These are phyloP conservation scores for Picochlorum sp. DNA, from an alignment of 139 green algal genomes.

Conservation along the genomic window DNA sequence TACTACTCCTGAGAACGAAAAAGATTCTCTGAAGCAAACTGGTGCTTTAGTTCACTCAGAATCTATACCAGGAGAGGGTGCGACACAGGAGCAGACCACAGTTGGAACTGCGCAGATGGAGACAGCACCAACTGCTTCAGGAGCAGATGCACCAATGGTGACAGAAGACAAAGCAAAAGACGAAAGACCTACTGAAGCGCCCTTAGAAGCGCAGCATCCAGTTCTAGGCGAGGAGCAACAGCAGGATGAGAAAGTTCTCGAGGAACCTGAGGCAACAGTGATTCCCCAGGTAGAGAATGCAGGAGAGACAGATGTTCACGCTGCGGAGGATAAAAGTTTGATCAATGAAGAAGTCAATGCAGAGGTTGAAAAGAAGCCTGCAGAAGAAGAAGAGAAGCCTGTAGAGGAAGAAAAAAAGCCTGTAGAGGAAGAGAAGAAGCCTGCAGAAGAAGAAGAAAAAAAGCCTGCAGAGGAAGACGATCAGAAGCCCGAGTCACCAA, in stretches of 20 bases:
- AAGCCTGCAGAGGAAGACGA: background rate
- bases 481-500: background rate
- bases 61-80: slow-evolving; percentile 5
- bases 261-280: background rate
- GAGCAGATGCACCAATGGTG: too few species aligned
- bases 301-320: background rate
- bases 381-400: background rate
- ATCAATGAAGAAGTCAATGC: background rate
- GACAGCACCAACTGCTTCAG: too few species aligned
- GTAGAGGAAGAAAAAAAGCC: slow-evolving; percentile 1
- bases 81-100: background rate
- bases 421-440: slow-evolving; percentile 1
- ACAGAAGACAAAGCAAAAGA: too few species aligned
- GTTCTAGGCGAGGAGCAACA: background rate
- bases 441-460: background rate
- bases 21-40: background rate
- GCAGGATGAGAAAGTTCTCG: background rate
- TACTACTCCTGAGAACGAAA: background rate
- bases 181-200: too few species aligned
- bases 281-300: too few species aligned
- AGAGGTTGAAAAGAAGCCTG: background rate
- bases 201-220: too few species aligned
- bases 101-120: background rate
- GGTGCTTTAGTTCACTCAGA: background rate
- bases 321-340: background rate